Conservation (phyloP, 768 basidiomycete genomes). For the Russula sp. region DNA sequence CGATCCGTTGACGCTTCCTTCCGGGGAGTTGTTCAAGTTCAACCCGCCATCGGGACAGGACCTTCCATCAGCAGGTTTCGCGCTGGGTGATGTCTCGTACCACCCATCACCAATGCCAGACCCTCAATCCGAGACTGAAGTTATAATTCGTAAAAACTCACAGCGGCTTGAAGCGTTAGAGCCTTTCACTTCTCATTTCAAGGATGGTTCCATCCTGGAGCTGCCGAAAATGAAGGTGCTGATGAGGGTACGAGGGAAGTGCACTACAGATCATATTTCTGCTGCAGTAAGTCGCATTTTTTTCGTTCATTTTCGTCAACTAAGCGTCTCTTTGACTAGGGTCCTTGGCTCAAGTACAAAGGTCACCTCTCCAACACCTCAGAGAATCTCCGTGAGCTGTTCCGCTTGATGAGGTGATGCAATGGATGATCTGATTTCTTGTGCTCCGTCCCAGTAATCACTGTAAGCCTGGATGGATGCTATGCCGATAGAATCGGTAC, state of each 20-base stretch:
- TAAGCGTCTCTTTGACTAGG: slow-evolving; percentile 39
- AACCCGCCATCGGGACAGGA: slow-evolving; percentile 77
- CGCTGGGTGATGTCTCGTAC: slow-evolving; percentile 63
- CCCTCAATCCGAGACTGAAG: slow-evolving; percentile 68
- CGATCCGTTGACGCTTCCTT: slow-evolving; percentile 60
- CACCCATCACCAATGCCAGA: slow-evolving; percentile 71
- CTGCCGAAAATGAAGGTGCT: slow-evolving; percentile 78
- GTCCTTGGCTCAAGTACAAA: slow-evolving; percentile 98
- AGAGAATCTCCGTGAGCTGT: slow-evolving; percentile 78
- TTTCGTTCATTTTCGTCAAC: background rate
- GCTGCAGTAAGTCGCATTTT: slow-evolving; percentile 60
- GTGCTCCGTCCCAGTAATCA: slow-evolving; percentile 58
- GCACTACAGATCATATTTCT: slow-evolving; percentile 98
- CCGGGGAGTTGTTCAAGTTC: slow-evolving; percentile 81
- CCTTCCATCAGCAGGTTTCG: slow-evolving; percentile 79
- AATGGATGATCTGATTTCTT: background rate
- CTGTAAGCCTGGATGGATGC: slow-evolving; percentile 37
- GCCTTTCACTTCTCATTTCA: slow-evolving; percentile 80
- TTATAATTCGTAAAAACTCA: slow-evolving; percentile 73
- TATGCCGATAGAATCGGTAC: slow-evolving; percentile 7
- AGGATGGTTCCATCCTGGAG: slow-evolving; percentile 52
- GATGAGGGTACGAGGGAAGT: slow-evolving; percentile 93
- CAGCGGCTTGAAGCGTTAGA: slow-evolving; percentile 82
- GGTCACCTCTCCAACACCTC: slow-evolving; percentile 95
- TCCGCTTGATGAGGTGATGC: background rate